phyloP scores from a whole-genome alignment of 1,284 basidiomycete species.

The Pseudozyma hubeiensis region DNA sequence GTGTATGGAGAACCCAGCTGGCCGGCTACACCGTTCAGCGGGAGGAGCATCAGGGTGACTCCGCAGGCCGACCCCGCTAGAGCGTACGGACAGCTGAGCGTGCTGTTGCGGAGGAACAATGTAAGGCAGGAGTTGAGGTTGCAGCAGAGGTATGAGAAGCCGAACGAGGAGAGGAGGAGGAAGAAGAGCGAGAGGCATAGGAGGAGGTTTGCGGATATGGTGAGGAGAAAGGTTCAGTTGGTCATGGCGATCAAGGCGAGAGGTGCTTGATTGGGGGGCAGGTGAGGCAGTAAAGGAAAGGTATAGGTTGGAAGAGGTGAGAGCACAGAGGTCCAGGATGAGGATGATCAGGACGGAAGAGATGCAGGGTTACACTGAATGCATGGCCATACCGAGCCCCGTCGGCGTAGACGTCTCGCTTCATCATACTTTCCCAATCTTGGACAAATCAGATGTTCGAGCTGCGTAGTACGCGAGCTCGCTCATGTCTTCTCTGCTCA shows the following conservation, averaged over 20 bases:
- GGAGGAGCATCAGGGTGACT: conserved; percentile 32
- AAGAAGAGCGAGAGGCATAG: conserved; percentile 65
- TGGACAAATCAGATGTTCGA: too few relatives aligned
- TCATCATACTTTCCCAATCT: too few relatives aligned
- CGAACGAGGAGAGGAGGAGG: conserved; percentile 63
- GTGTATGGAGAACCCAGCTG: conserved; percentile 42
- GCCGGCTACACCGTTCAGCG: conserved; percentile 45
- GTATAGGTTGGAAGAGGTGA: not conserved
- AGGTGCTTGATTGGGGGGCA: conserved; percentile 34
- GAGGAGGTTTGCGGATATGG: conserved; percentile 65
- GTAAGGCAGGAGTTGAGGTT: conserved; percentile 61
- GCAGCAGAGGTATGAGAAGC: conserved; percentile 66
- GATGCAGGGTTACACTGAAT: too few relatives aligned
- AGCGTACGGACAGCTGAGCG: conserved; percentile 42
- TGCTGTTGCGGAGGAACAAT: conserved; percentile 55
- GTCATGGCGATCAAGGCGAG: conserved; percentile 67
- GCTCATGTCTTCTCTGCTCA: too few relatives aligned
- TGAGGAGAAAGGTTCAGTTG: conserved; percentile 66
- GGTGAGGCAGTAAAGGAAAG: too few relatives aligned
- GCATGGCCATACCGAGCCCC: too few relatives aligned
- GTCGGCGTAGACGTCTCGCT: too few relatives aligned
- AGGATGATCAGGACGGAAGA: too few relatives aligned
- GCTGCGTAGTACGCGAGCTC: too few relatives aligned
- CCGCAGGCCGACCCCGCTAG: conserved; percentile 33
- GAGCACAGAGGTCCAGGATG: too few relatives aligned